Conservation (phyloP, 495 filamentous ascomycete genomes). For the Neurospora discreta region DNA sequence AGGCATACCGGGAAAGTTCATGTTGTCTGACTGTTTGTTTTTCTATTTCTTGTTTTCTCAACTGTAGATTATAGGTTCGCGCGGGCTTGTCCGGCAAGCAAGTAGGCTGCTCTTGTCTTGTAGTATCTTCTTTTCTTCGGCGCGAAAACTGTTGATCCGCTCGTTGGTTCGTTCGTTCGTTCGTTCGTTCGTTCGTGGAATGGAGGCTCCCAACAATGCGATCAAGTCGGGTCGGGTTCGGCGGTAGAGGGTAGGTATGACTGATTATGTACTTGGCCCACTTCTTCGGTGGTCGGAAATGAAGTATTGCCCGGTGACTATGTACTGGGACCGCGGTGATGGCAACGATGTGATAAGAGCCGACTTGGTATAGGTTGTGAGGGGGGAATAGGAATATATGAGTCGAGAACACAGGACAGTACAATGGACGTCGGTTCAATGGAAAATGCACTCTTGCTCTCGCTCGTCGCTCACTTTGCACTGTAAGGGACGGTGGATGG, state of each 20-base stretch:
- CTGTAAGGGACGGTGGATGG: background rate
- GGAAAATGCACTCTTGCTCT: background rate
- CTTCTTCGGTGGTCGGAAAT: too few species aligned
- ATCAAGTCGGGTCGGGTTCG: background rate
- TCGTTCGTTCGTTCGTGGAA: background rate
- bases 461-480: background rate
- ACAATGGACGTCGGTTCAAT: background rate
- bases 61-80: background rate
- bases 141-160: background rate
- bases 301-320: too few species aligned
- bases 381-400: background rate
- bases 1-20: constrained; percentile 18
- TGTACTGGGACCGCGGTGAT: too few species aligned
- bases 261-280: background rate
- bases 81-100: background rate
- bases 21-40: background rate
- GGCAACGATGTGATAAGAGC: too few species aligned
- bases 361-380: too few species aligned
- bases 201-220: background rate
- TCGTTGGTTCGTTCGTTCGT: background rate
- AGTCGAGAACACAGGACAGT: background rate
- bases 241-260: background rate
- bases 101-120: too few species aligned
- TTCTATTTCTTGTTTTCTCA: background rate
- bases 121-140: background rate